These are phyloP conservation scores for Ganoderma sinense DNA, from an alignment of 1,284 basidiomycete genomes.

Conservation along the genomic window DNA sequence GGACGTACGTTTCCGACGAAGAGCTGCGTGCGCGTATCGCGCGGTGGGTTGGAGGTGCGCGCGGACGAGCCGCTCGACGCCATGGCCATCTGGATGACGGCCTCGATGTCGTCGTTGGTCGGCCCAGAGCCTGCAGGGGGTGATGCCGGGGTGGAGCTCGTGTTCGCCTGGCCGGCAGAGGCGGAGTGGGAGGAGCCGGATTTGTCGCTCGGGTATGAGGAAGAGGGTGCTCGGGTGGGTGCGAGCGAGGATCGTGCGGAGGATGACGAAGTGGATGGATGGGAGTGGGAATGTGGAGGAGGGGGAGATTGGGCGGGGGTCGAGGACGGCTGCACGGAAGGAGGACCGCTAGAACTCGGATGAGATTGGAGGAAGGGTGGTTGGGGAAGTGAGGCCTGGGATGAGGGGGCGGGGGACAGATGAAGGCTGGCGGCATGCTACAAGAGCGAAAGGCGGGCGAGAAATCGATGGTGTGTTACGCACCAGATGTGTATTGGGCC, in stretches of 20 bases:
- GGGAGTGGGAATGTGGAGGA: slow-evolving; percentile 7
- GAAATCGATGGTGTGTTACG: slow-evolving; percentile 4
- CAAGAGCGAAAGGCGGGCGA: not conserved
- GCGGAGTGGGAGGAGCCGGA: slow-evolving; percentile 8
- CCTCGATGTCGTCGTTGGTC: slow-evolving; percentile 82
- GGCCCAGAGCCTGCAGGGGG: slow-evolving; percentile 39
- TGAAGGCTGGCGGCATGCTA: slow-evolving; percentile 12
- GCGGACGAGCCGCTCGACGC: slow-evolving; percentile 48
- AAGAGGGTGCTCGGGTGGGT: slow-evolving; percentile 13
- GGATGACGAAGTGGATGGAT: not conserved
- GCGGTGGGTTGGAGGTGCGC: slow-evolving; percentile 54
- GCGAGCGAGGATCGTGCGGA: slow-evolving; percentile 6
- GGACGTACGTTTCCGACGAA: slow-evolving; percentile 87
- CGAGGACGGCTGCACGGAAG: slow-evolving; percentile 18
- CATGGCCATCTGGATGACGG: slow-evolving; percentile 80
- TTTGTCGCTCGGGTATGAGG: slow-evolving; percentile 7
- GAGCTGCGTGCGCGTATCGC: slow-evolving; percentile 90
- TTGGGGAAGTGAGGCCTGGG: not conserved
- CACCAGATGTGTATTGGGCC: slow-evolving; percentile 12
- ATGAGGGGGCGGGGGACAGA: slow-evolving; percentile 8
- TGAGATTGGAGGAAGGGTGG: slow-evolving; percentile 14
- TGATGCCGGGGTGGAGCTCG: not conserved
- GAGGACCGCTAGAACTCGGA: slow-evolving; percentile 6
- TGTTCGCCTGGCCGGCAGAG: not conserved
- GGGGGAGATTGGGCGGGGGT: slow-evolving; percentile 21